Evolutionary conservation across 805 yeast species (phyloP).

Genomic region (Zygosaccharomyces kombuchaensis): DNA sequence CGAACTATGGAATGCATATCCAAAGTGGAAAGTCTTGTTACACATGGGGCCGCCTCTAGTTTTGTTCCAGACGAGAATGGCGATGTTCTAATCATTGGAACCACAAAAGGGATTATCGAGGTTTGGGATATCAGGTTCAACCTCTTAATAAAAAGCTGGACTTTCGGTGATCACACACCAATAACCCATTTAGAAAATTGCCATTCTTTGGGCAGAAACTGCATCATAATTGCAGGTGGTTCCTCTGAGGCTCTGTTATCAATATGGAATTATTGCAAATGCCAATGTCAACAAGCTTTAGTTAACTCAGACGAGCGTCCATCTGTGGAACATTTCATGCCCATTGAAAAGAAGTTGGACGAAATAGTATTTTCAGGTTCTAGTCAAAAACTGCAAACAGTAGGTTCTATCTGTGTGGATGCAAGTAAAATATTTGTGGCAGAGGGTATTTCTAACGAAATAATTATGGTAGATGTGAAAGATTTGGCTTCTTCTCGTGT

Average conservation of each 20-base stretch:
- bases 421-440: constrained; percentile 19
- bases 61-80: constrained; percentile 51
- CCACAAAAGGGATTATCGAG: constrained; percentile 65
- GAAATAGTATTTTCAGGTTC: constrained; percentile 4
- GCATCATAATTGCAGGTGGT: constrained; percentile 63
- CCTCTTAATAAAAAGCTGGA: constrained; percentile 57
- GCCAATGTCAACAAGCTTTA: constrained; percentile 50
- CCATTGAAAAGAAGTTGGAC: constrained; percentile 14
- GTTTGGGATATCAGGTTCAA: constrained; percentile 80
- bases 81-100: constrained; percentile 71
- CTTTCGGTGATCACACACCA: constrained; percentile 46
- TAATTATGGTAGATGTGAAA: constrained; percentile 18
- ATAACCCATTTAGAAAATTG: constrained; percentile 48
- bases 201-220: constrained; percentile 31
- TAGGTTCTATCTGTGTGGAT: constrained; percentile 10
- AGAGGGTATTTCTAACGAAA: constrained; percentile 16
- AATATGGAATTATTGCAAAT: constrained; percentile 69
- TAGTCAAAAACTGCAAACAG: neutral
- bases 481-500: constrained; percentile 12
- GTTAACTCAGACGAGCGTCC: constrained; percentile 25
- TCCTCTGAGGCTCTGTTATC: constrained; percentile 54
- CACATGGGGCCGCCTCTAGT: constrained; percentile 62
- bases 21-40: constrained; percentile 48
- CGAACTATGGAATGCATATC: constrained; percentile 46
- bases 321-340: constrained; percentile 19